Percentiles rank a stretch among this genome's conserved stretches.
Conservation (phyloP, 164 flowering plant genomes). For the Santalum album region DNA sequence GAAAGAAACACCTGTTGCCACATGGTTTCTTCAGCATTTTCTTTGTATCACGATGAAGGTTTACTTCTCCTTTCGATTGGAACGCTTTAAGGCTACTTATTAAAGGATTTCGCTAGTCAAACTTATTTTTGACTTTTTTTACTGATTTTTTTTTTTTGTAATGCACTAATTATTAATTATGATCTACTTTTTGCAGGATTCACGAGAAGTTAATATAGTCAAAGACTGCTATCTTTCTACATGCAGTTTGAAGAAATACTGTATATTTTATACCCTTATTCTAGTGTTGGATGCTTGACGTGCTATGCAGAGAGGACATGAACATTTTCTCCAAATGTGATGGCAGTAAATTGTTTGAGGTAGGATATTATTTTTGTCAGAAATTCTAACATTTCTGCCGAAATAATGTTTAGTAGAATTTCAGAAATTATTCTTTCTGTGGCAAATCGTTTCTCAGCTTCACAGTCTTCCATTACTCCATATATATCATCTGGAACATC, state of each 20-base stretch:
- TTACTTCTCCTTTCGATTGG: no score
- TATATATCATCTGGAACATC: conserved; percentile 31
- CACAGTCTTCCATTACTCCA: conserved; percentile 30
- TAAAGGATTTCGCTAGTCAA: no score
- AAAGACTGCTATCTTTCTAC: conserved; percentile 1
- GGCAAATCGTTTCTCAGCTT: conserved; percentile 24
- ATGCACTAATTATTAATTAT: not conserved
- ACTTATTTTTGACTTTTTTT: no score
- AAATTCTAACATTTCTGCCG: not conserved
- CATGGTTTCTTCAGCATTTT: no score
- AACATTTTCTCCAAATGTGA: conserved; percentile 1
- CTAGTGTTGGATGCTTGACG: not conserved
- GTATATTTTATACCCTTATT: conserved; percentile 2
- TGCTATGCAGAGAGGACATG: not conserved
- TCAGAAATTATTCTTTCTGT: conserved; percentile 27
- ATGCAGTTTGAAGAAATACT: conserved; percentile 2
- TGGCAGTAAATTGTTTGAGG: conserved; percentile 8
- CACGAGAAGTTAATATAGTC: conserved; percentile 7
- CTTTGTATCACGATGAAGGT: no score
- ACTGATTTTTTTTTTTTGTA: not conserved
- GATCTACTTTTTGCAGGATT: conserved; percentile 14
- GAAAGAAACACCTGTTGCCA: no score
- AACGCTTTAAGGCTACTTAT: no score
- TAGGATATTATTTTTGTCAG: conserved; percentile 7
- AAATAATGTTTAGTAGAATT: conserved; percentile 40